These are phyloP conservation scores for Fusarium hainanense DNA, from an alignment of 2,329 filamentous ascomycete genomes.

Conservation along the genomic window DNA sequence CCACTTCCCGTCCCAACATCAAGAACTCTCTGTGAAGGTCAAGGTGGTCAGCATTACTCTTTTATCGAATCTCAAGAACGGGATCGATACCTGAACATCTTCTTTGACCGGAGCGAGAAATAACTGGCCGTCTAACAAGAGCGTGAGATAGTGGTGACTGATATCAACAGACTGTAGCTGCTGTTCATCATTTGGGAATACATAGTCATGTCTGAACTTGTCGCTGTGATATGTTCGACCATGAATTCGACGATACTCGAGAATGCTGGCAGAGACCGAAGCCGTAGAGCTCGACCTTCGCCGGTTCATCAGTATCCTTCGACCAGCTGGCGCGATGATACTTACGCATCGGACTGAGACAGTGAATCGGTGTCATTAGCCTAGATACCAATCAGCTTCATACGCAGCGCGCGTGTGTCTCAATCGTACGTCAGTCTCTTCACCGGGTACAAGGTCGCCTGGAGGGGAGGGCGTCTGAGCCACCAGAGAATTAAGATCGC, in stretches of 20 bases:
- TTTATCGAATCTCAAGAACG: accelerated
- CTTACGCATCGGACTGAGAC: not conserved
- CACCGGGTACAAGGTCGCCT: not conserved
- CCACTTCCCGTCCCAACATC: conserved; percentile 29
- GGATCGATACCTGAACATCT: not conserved
- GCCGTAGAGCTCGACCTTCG: conserved; percentile 20
- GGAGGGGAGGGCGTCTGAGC: not conserved
- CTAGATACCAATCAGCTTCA: not conserved
- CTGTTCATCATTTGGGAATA: conserved; percentile 21
- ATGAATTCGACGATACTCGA: conserved; percentile 24
- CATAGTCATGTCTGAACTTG: conserved; percentile 18
- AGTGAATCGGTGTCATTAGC: not conserved
- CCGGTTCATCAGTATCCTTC: not conserved
- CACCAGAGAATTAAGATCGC: not conserved
- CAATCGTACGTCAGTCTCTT: not conserved
- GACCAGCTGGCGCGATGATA: too few species aligned
- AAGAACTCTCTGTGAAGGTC: not conserved
- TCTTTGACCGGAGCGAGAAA: conserved; percentile 12
- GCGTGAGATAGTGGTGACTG: conserved; percentile 22
- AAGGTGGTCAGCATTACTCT: accelerated
- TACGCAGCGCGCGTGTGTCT: too few species aligned
- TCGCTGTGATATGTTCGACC: conserved; percentile 31
- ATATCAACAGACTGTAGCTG: conserved; percentile 25
- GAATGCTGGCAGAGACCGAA: conserved; percentile 21
- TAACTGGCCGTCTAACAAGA: conserved; percentile 7